A percentile compares a stretch with the other conserved stretches of the same genome.
phyloP scores from a whole-genome alignment of 2,329 filamentous ascomycete genomes.

The Colletotrichum orchidophilum region DNA sequence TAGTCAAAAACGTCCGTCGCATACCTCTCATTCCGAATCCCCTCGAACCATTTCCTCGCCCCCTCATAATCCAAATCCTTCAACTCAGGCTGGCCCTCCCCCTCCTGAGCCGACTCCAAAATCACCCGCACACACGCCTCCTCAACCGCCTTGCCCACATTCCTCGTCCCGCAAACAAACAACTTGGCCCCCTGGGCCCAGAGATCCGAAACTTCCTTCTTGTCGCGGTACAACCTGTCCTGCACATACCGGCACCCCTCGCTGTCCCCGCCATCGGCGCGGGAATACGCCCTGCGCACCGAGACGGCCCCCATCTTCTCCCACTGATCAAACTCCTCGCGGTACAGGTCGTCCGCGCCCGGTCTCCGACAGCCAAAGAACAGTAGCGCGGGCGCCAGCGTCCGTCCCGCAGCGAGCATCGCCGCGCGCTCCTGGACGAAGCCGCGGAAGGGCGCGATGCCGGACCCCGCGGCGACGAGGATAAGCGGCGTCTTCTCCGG shows the following conservation, averaged over 20 bases:
- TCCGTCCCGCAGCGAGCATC: constrained; percentile 55
- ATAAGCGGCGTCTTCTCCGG: constrained; percentile 51
- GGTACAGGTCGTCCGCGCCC: constrained; percentile 56
- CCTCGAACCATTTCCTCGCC: constrained; percentile 58
- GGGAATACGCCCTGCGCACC: constrained; percentile 65
- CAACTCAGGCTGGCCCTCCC: constrained; percentile 38
- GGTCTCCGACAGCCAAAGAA: constrained; percentile 58
- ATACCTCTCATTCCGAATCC: constrained; percentile 62
- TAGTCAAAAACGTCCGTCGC: constrained; percentile 70
- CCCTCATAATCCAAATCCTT: constrained; percentile 47
- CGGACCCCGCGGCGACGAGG: constrained; percentile 52
- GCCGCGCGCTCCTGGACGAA: constrained; percentile 41
- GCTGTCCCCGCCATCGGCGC: constrained; percentile 48
- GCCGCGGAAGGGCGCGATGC: constrained; percentile 43
- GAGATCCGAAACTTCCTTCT: constrained; percentile 41
- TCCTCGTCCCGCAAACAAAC: constrained; percentile 68
- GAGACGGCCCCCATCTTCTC: constrained; percentile 58
- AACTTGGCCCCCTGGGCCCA: constrained; percentile 57
- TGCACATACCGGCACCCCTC: constrained; percentile 60
- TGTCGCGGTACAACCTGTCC: constrained; percentile 50
- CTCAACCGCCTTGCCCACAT: constrained; percentile 52
- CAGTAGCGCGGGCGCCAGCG: constrained; percentile 50
- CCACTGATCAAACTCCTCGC: constrained; percentile 55
- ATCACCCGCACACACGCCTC: constrained; percentile 38
- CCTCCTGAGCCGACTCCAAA: constrained; percentile 38